Evolutionary conservation across 768 basidiomycete species (phyloP).

Genomic region (Suillus placidus): DNA sequence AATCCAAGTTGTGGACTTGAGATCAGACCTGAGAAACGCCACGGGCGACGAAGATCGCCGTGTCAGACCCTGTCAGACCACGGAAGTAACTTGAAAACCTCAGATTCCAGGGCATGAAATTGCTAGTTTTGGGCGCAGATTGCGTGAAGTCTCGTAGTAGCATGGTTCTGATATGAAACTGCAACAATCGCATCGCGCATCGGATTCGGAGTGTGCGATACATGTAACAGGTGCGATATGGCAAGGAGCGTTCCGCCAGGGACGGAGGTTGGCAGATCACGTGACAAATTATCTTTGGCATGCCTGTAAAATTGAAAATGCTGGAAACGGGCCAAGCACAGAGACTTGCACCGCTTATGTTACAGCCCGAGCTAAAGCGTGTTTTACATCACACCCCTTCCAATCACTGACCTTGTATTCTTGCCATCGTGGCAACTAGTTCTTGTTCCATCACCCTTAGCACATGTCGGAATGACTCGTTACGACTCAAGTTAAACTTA

Average conservation of each 20-base stretch:
- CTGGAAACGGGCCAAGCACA: slow-evolving; percentile 5
- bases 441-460: not conserved
- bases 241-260: slow-evolving; percentile 19
- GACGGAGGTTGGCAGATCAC: slow-evolving; percentile 22
- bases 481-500: not conserved
- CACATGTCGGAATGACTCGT: not conserved
- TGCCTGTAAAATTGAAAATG: slow-evolving; percentile 19
- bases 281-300: slow-evolving; percentile 6
- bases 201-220: slow-evolving; percentile 13
- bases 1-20: slow-evolving; percentile 20
- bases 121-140: slow-evolving; percentile 24
- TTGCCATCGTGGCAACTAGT: slow-evolving; percentile 1
- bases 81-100: slow-evolving; percentile 26
- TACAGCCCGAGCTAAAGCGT: slow-evolving; percentile 4
- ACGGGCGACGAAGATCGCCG: slow-evolving; percentile 25
- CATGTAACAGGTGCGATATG: slow-evolving; percentile 9
- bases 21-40: slow-evolving; percentile 27
- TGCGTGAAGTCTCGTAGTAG: slow-evolving; percentile 19
- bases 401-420: slow-evolving; percentile 5
- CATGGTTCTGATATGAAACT: slow-evolving; percentile 22
- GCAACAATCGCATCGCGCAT: slow-evolving; percentile 7
- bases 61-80: slow-evolving; percentile 19
- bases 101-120: slow-evolving; percentile 13
- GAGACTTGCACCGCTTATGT: slow-evolving; percentile 18
- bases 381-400: not conserved